Evolutionary conservation across 495 filamentous ascomycete species (phyloP), one percentile per base, ranked within the genome.

Genomic region (Hypoxylon trugodes): DNA sequence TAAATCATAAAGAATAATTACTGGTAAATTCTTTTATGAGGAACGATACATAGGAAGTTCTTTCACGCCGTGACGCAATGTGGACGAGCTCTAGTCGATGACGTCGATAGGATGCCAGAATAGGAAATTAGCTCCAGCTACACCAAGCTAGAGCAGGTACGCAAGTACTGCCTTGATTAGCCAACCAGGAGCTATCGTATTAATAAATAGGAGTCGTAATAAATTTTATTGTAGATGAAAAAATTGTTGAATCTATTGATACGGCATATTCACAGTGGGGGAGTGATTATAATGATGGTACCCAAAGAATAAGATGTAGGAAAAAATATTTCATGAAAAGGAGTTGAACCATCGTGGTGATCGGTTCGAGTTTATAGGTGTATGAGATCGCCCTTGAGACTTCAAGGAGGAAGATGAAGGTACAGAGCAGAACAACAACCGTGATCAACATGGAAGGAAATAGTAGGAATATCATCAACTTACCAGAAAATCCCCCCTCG

Each of bases 11-110:
- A 13, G 26, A n/a, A 3, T 15, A 33, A 9, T 8, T 16, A 25
- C 25, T 33, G 6, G 24, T 36, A 33, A 1, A 24, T 43, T 35
- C 1, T 12, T 47, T 6, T 25, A 18, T 19, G 3, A 32, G 22
- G 15, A 41, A 18, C 4, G 7, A 5, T 3, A 46, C 8, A 46
- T 13, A 15, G 10, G 25, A 6, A 19, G 0, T 33, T 19, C 6
- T 49, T 35, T 10, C 28, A 21, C n/a, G 8, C 16, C n/a, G 38
- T 57, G 62, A 66, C 56, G 62, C 50, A 61, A 61, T 56, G 41
- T 15, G 41, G 25, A 49, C 21, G 8, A 12, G 6, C 1, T 48
- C 30, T 40, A 50, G 47, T 66, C 56, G n/a, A 66, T 66, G 62
- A 66, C 62, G 62, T 66, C 56, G 56, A 40, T n/a, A 10, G 24